Percentiles rank a stretch among this genome's conserved stretches.
Conservation (phyloP, 2,329 filamentous ascomycete species). For the Lasiodiplodia sp. region DNA sequence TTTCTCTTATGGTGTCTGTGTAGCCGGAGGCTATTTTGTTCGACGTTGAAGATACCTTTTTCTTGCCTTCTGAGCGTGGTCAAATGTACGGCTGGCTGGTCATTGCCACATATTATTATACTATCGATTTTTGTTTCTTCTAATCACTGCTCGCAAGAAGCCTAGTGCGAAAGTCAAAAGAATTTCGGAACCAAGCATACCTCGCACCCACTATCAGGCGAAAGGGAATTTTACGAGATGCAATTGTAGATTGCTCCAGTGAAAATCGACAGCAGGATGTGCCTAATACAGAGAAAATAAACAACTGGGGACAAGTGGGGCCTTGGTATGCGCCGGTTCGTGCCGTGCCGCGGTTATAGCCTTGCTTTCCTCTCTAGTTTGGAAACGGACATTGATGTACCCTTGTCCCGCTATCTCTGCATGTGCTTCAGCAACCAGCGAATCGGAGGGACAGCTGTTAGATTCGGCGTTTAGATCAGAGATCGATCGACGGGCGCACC, state of each 20-base stretch:
- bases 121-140: background rate
- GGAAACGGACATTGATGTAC: background rate
- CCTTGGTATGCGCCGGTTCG: background rate
- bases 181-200: too few species aligned
- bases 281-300: too few species aligned
- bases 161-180: background rate
- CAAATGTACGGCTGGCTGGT: conserved; percentile 5
- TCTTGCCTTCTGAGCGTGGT: conserved; percentile 14
- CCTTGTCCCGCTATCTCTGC: background rate
- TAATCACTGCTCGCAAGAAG: background rate
- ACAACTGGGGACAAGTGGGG: background rate
- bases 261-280: too few species aligned
- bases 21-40: background rate
- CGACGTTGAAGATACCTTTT: conserved; percentile 32
- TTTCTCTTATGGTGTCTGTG: background rate
- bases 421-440: background rate
- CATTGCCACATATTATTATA: conserved; percentile 7
- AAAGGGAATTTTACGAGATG: too few species aligned
- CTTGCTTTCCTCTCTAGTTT: too few species aligned
- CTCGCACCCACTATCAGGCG: too few species aligned
- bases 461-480: background rate
- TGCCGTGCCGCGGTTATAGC: background rate
- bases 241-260: too few species aligned
- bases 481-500: background rate
- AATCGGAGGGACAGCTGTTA: background rate